Evolutionary conservation across 768 basidiomycete species (phyloP).

Genomic region (Rhizopogon roseolus): DNA sequence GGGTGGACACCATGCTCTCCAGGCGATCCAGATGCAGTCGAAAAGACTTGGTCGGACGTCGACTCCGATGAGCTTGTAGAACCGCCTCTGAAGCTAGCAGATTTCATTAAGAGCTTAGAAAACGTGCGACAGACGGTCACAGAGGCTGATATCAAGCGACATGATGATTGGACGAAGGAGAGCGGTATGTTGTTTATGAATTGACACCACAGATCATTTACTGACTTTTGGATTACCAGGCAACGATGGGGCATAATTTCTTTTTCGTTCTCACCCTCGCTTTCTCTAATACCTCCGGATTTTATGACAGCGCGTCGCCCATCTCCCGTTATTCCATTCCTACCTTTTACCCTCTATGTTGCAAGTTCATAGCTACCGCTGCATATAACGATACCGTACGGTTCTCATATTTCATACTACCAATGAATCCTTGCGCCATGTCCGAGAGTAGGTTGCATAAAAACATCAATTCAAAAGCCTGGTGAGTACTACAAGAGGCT

Average conservation of each 20-base stretch:
- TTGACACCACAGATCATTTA: background rate
- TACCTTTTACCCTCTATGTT: no score
- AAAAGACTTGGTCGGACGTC: slow-evolving; percentile 88
- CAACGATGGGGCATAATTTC: slow-evolving; percentile 27
- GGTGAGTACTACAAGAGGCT: slow-evolving; percentile 13
- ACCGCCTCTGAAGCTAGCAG: slow-evolving; percentile 69
- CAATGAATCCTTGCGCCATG: background rate
- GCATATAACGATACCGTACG: background rate
- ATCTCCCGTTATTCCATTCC: no score
- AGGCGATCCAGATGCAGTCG: slow-evolving; percentile 78
- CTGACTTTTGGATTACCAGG: slow-evolving; percentile 8
- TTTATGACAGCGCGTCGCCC: no score
- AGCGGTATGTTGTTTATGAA: slow-evolving; percentile 50
- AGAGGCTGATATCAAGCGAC: slow-evolving; percentile 77
- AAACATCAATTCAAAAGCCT: slow-evolving; percentile 1
- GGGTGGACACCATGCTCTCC: slow-evolving; percentile 98
- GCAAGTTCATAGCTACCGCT: background rate
- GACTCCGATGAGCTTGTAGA: slow-evolving; percentile 88
- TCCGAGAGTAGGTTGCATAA: background rate
- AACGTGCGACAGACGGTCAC: slow-evolving; percentile 86
- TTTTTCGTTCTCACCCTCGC: background rate
- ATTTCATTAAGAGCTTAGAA: slow-evolving; percentile 79
- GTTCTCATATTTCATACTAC: background rate
- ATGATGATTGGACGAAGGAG: slow-evolving; percentile 82
- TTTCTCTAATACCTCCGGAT: slow-evolving; percentile 15